Evolutionary conservation across 306 rosid species (phyloP).

Genomic region (Ochetophila trinervis): DNA sequence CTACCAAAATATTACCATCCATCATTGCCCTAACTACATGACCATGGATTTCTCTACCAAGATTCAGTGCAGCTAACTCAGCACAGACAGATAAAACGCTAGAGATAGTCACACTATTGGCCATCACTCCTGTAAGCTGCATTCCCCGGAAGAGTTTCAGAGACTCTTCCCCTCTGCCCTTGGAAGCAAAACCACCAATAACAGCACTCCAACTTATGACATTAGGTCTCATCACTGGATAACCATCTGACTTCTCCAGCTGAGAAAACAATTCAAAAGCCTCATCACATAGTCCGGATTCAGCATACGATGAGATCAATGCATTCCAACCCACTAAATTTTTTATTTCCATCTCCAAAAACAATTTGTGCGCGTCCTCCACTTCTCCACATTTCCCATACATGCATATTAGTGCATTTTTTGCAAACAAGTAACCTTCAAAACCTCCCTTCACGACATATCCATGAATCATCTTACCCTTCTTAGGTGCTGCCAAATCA

Average conservation of each 20-base stretch:
- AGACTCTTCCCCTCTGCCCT: slow-evolving; percentile 51
- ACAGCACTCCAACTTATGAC: slow-evolving; percentile 83
- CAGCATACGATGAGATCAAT: slow-evolving; percentile 70
- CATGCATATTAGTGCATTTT: slow-evolving; percentile 59
- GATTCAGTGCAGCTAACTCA: slow-evolving; percentile 54
- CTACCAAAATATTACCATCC: slow-evolving; percentile 68
- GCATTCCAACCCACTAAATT: slow-evolving; percentile 80
- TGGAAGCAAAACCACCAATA: slow-evolving; percentile 59
- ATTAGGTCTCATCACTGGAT: slow-evolving; percentile 49
- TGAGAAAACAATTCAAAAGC: slow-evolving; percentile 52
- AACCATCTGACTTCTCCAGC: slow-evolving; percentile 38
- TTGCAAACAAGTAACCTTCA: slow-evolving; percentile 63
- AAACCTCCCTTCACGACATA: slow-evolving; percentile 70
- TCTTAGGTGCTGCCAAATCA: slow-evolving; percentile 43
- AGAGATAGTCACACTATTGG: slow-evolving; percentile 62
- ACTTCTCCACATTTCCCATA: slow-evolving; percentile 61
- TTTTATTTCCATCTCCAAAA: slow-evolving; percentile 52
- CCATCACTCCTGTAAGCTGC: slow-evolving; percentile 56
- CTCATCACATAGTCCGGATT: slow-evolving; percentile 68
- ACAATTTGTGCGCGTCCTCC: slow-evolving; percentile 47
- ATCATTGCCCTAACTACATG: slow-evolving; percentile 48
- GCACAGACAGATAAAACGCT: slow-evolving; percentile 74
- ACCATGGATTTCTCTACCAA: slow-evolving; percentile 75
- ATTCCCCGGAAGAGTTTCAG: slow-evolving; percentile 67
- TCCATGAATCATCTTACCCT: slow-evolving; percentile 59